These are phyloP conservation scores for Fusarium humuli DNA, from an alignment of 2,329 filamentous ascomycete genomes.

Conservation along the genomic window DNA sequence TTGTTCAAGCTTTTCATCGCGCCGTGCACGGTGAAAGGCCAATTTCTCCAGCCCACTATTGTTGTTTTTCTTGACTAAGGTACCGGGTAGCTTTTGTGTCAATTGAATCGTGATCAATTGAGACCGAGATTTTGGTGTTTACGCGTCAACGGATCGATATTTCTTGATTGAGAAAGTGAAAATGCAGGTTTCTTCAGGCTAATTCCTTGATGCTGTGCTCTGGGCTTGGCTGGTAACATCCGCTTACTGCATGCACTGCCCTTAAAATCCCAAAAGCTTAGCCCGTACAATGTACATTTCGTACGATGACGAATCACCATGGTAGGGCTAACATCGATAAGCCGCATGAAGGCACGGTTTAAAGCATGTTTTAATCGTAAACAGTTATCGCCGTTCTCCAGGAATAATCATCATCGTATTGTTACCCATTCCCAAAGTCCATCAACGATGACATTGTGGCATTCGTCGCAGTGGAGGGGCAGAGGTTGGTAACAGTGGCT, in stretches of 20 bases:
- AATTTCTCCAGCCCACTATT: not conserved
- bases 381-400: not conserved
- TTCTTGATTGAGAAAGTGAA: not conserved
- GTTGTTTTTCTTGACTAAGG: not conserved
- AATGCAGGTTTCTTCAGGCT: not conserved
- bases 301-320: not conserved
- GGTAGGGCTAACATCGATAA: not conserved
- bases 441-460: not conserved
- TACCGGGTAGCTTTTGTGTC: not conserved
- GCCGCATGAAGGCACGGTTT: not conserved
- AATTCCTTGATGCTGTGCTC: not conserved
- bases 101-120: not conserved
- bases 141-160: not conserved
- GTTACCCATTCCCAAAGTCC: not conserved
- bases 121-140: not conserved
- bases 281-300: not conserved
- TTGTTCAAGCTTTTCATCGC: constrained; percentile 2
- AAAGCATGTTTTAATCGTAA: not conserved
- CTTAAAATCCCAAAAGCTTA: not conserved
- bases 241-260: not conserved
- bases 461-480: not conserved
- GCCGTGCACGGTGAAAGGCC: not conserved
- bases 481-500: not conserved
- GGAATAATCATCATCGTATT: not conserved
- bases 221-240: not conserved